These are phyloP conservation scores for Apiotrichum montevideense DNA, from an alignment of 1,284 basidiomycete genomes.

Conservation along the genomic window DNA sequence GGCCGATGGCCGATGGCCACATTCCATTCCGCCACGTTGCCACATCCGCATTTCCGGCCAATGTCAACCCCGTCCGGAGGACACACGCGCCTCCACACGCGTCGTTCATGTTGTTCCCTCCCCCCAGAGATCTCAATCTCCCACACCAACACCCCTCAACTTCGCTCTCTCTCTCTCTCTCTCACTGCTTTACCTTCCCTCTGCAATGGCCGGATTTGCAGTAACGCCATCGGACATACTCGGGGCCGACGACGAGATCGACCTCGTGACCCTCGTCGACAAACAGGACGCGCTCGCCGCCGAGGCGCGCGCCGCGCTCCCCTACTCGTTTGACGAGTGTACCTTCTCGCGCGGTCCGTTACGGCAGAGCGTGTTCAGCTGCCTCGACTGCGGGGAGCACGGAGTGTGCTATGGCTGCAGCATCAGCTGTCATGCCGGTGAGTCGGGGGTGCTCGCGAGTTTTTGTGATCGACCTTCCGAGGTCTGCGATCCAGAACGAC, in stretches of 20 bases:
- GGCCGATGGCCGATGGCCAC: too few species aligned
- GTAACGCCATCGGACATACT: conserved; percentile 24
- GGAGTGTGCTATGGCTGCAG: conserved; percentile 47
- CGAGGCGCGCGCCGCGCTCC: conserved; percentile 41
- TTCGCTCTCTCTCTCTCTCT: too few species aligned
- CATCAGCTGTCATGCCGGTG: conserved; percentile 45
- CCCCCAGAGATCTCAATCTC: too few species aligned
- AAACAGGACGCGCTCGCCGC: conserved; percentile 34
- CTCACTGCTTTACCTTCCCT: too few species aligned
- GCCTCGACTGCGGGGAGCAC: conserved; percentile 34
- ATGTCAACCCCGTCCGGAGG: too few species aligned
- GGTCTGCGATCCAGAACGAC: too few species aligned
- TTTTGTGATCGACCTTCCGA: too few species aligned
- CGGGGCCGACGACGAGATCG: conserved; percentile 30
- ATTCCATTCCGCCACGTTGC: too few species aligned
- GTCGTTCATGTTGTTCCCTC: too few species aligned
- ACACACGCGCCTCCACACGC: too few species aligned
- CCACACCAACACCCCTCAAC: too few species aligned
- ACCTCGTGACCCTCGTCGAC: conserved; percentile 36
- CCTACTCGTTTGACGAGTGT: conserved; percentile 44
- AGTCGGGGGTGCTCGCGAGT: conserved; percentile 1
- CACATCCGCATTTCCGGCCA: too few species aligned
- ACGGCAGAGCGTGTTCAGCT: conserved; percentile 43
- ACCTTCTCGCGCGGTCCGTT: conserved; percentile 37
- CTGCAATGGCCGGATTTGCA: conserved; percentile 1